Conservation (phyloP, 2,329 filamentous ascomycete species). For the Claviceps sp. region DNA sequence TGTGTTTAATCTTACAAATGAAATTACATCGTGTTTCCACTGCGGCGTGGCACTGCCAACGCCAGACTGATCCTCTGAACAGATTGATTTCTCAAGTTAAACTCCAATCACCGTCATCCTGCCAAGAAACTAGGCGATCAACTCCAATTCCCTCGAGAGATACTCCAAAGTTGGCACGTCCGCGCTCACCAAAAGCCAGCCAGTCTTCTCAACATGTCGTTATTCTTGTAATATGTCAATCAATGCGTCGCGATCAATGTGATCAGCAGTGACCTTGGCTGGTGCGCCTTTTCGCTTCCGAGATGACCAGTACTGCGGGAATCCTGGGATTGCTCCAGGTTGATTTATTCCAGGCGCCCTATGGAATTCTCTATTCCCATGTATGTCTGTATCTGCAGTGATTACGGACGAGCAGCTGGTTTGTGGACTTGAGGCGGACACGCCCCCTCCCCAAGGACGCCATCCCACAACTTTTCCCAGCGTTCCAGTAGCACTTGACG, state of each 20-base stretch:
- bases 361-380: constrained; percentile 23
- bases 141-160: no score
- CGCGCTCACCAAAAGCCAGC: not conserved
- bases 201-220: not conserved
- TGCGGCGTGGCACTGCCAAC: not conserved
- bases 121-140: not conserved
- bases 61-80: not conserved
- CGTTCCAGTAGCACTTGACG: constrained; percentile 13
- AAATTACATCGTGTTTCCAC: not conserved
- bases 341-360: constrained; percentile 68
- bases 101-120: not conserved
- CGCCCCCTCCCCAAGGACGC: constrained; percentile 30
- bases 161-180: not conserved
- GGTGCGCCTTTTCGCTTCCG: constrained; percentile 39
- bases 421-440: constrained; percentile 5
- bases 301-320: constrained; percentile 42
- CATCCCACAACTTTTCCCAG: constrained; percentile 34
- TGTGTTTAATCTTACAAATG: not conserved
- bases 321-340: constrained; percentile 58
- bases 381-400: not conserved
- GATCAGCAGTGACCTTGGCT: constrained; percentile 42
- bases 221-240: constrained; percentile 37
- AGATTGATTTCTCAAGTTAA: not conserved
- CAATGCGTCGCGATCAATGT: constrained; percentile 46
- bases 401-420: constrained; percentile 6